A percentile compares a stretch with the other conserved stretches of the same genome.
Conservation (phyloP, 768 basidiomycete genomes). For the Fomitopsis pulvina region DNA sequence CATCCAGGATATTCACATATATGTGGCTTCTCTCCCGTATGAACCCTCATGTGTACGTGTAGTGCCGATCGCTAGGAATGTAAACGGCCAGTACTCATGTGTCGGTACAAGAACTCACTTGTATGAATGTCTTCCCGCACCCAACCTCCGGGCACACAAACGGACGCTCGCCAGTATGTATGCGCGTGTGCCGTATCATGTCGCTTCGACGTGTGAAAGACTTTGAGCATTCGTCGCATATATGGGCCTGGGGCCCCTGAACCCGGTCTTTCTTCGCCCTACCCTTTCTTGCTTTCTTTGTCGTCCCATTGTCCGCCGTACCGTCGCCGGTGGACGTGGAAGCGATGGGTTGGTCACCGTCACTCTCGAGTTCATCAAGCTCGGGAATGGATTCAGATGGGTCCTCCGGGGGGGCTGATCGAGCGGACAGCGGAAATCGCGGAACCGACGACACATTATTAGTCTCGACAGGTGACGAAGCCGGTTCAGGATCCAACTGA, state of each 20-base stretch:
- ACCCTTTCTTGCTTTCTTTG: conserved; percentile 22
- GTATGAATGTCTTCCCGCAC: conserved; percentile 89
- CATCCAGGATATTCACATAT: conserved; percentile 86
- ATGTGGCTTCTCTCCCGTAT: conserved; percentile 92
- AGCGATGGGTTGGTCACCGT: conserved; percentile 14
- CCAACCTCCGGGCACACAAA: conserved; percentile 65
- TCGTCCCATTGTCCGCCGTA: conserved; percentile 16
- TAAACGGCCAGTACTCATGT: background rate
- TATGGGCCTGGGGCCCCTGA: conserved; percentile 43
- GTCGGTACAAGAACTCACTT: conserved; percentile 41
- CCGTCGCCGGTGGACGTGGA: conserved; percentile 18
- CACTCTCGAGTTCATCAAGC: background rate
- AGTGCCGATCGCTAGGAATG: conserved; percentile 70
- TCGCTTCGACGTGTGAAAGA: conserved; percentile 81
- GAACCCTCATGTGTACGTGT: conserved; percentile 83
- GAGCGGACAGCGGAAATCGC: background rate
- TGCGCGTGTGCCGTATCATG: conserved; percentile 77
- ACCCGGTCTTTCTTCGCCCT: conserved; percentile 35
- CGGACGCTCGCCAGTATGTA: conserved; percentile 87
- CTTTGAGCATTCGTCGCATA: conserved; percentile 74
- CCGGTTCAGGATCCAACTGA: conserved; percentile 8
- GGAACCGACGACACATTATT: conserved; percentile 1
- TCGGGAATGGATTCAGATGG: background rate
- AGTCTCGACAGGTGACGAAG: conserved; percentile 1
- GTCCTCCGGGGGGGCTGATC: conserved; percentile 1